phyloP scores from a whole-genome alignment of 2,329 filamentous ascomycete species.

The Lachnellula cervina region DNA sequence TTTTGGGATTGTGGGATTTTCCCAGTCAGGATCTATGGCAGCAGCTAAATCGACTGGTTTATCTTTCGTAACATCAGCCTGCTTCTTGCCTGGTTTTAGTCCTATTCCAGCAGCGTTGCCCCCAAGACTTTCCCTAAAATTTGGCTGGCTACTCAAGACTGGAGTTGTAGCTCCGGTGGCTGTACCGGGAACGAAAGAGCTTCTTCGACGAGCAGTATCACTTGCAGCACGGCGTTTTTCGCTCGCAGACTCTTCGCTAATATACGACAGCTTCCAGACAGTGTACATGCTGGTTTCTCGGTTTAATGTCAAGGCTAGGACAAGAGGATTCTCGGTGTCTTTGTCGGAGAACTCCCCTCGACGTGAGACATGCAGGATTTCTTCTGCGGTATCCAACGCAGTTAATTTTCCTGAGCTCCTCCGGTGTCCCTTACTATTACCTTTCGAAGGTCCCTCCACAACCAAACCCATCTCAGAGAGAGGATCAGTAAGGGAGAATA shows the following conservation, averaged over 20 bases:
- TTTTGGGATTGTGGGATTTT: conserved; percentile 47
- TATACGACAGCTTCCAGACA: conserved; percentile 78
- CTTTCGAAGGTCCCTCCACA: conserved; percentile 51
- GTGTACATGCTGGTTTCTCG: conserved; percentile 71
- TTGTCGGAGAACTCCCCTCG: conserved; percentile 47
- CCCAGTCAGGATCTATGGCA: conserved; percentile 65
- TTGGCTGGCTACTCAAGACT: conserved; percentile 51
- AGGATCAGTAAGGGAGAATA: conserved; percentile 83
- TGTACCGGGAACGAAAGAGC: conserved; percentile 63
- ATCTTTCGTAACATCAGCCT: conserved; percentile 22
- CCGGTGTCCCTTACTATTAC: conserved; percentile 36
- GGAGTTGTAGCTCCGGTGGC: conserved; percentile 75
- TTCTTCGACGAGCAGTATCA: conserved; percentile 44
- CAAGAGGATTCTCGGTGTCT: conserved; percentile 46
- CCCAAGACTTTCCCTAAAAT: conserved; percentile 73
- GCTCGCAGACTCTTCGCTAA: conserved; percentile 57
- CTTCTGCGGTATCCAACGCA: conserved; percentile 71
- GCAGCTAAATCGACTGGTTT: conserved; percentile 57
- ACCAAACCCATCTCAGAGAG: conserved; percentile 81
- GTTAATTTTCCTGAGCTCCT: conserved; percentile 38
- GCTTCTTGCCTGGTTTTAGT: conserved; percentile 18
- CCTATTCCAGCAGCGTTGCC: conserved; percentile 12
- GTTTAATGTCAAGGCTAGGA: conserved; percentile 78
- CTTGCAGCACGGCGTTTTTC: conserved; percentile 24
- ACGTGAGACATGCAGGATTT: conserved; percentile 77